A percentile compares a stretch with the other conserved stretches of the same genome.
Evolutionary conservation across 2,329 filamentous ascomycete species (phyloP).

Genomic region (Aureobasidium zeae): DNA sequence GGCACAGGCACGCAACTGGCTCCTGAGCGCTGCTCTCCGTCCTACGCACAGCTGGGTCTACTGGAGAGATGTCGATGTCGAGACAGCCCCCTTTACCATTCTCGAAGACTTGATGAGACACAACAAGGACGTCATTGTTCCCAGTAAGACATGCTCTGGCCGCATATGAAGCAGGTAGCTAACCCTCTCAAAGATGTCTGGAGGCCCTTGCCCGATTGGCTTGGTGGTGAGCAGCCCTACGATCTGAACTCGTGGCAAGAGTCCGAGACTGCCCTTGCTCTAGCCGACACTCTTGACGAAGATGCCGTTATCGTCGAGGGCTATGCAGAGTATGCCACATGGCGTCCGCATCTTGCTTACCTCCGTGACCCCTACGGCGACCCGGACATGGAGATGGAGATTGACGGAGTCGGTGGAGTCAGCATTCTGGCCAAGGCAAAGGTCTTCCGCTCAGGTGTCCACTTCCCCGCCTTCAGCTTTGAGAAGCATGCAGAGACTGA

Average conservation of each 20-base stretch:
- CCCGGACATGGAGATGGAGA: constrained; percentile 99
- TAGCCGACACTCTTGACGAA: constrained; percentile 92
- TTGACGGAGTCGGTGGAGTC: constrained; percentile 94
- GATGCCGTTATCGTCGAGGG: constrained; percentile 98
- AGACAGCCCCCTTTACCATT: constrained; percentile 94
- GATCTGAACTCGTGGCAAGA: constrained; percentile 99
- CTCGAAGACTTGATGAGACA: constrained; percentile 97
- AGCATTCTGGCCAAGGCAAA: constrained; percentile 94
- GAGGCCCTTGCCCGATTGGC: constrained; percentile 97
- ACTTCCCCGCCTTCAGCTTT: constrained; percentile 97
- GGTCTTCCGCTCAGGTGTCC: constrained; percentile 88
- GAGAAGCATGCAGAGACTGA: constrained; percentile 98
- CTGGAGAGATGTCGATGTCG: constrained; percentile 97
- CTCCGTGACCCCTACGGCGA: constrained; percentile 94
- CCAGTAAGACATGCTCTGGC: constrained; percentile 58
- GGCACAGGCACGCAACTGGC: constrained; percentile 96
- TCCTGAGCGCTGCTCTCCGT: constrained; percentile 82
- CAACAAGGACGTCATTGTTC: constrained; percentile 97
- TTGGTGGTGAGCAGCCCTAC: constrained; percentile 95
- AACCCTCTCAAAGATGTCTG: constrained; percentile 56
- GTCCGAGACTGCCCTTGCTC: constrained; percentile 86
- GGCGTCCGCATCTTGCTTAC: constrained; percentile 94
- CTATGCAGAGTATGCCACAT: constrained; percentile 97
- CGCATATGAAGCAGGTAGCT: constrained; percentile 14
- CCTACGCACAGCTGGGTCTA: constrained; percentile 99